phyloP scores from a whole-genome alignment of 2,329 filamentous ascomycete genomes.

The Xylaria sp. region DNA sequence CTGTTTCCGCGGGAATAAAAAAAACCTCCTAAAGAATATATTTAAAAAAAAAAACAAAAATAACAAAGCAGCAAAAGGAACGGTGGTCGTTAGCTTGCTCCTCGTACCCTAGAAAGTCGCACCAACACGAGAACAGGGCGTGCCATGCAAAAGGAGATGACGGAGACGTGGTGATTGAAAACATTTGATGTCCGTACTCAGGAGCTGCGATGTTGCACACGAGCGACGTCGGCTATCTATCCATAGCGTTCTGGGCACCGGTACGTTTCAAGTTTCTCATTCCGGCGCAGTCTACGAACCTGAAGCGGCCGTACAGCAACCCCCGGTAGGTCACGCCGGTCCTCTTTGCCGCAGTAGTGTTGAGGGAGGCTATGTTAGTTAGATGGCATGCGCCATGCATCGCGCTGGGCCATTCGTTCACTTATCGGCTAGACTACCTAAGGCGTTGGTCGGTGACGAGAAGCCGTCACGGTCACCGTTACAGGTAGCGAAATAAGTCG shows the following conservation, averaged over 20 bases:
- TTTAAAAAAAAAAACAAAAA: no score
- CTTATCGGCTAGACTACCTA: slow-evolving; percentile 18
- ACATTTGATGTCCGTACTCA: slow-evolving; percentile 15
- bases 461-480: slow-evolving; percentile 9
- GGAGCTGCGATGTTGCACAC: slow-evolving; percentile 40
- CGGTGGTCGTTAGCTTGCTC: slow-evolving; percentile 2
- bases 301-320: slow-evolving; percentile 24
- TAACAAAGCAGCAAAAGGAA: no score
- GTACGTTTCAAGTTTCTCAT: slow-evolving; percentile 41
- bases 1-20: slow-evolving; percentile 10
- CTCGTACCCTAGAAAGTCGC: not conserved
- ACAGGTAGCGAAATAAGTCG: slow-evolving; percentile 15
- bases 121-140: not conserved
- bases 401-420: slow-evolving; percentile 20
- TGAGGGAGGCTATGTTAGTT: slow-evolving; percentile 24
- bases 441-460: slow-evolving; percentile 13
- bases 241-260: slow-evolving; percentile 34
- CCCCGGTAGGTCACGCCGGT: slow-evolving; percentile 35
- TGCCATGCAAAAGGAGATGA: slow-evolving; percentile 16
- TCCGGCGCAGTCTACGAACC: slow-evolving; percentile 25
- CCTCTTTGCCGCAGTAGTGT: slow-evolving; percentile 29
- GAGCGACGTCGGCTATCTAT: slow-evolving; percentile 23
- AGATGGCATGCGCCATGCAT: slow-evolving; percentile 36
- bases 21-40: not conserved
- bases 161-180: slow-evolving; percentile 18